Evolutionary conservation across 805 yeast species (phyloP).

Genomic region (Candida namnaoensis): DNA sequence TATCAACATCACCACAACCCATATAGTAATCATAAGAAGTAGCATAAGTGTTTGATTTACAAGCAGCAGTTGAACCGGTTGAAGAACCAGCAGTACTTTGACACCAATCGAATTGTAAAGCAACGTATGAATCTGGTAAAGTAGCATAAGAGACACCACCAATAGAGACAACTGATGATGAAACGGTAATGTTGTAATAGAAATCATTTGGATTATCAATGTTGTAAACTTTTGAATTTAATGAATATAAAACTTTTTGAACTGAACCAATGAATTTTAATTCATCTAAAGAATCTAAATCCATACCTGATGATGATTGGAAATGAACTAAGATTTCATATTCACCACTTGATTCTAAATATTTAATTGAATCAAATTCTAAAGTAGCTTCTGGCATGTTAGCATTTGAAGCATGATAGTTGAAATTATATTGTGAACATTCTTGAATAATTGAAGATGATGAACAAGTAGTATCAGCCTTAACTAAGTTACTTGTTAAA

Average conservation of each 20-base stretch:
- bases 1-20: constrained; percentile 7
- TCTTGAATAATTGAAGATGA: neutral
- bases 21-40: constrained; percentile 14
- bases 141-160: constrained; percentile 5
- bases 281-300: constrained; percentile 8
- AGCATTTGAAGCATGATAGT: neutral
- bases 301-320: constrained; percentile 3
- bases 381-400: neutral
- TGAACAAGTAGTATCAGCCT: no score
- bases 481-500: no score
- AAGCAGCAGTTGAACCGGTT: constrained; percentile 13
- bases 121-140: constrained; percentile 4
- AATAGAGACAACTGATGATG: neutral
- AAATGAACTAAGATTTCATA: constrained; percentile 11
- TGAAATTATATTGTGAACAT: neutral
- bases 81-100: neutral
- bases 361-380: neutral
- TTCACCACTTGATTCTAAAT: neutral
- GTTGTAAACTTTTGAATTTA: constrained; percentile 2
- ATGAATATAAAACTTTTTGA: constrained; percentile 5
- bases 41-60: constrained; percentile 11
- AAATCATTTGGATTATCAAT: constrained; percentile 6
- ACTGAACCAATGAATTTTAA: constrained; percentile 11
- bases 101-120: constrained; percentile 17
- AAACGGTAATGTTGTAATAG: neutral